Evolutionary conservation across 495 filamentous ascomycete species (phyloP), one percentile per base, ranked within the genome.

Genomic region (Parathielavia hyrcaniae): DNA sequence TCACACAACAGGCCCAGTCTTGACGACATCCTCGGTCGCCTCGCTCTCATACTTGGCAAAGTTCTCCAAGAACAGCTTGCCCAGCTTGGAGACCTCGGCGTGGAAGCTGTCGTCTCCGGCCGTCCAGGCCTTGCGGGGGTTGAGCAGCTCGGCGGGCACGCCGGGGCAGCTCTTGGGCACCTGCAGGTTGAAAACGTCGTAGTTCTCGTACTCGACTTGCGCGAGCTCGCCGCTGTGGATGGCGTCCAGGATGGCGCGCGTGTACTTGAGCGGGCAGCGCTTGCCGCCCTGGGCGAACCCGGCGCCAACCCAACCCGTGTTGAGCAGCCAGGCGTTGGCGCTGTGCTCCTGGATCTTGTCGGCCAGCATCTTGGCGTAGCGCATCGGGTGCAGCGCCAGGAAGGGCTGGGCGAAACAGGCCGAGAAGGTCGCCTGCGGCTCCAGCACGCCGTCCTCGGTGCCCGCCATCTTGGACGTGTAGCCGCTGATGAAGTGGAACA

Each of bases 381-480:
- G 87, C 95, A 98, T 98, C 61, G 93, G 93, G 82, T 97, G 95
- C 47, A 98, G 86, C 48, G 93, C 93, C 64, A 98, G 80, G 90
- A 98, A 98, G 58, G 93, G 93, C 77, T 98, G 93, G 48, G 95
- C 93, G 77, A 98, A 98, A 86, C 93, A 98, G 32, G 92, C 95
- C 17, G 91, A 96, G 87, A 98, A 98, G 66, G 93, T 98, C 4
- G 93, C 93, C 77, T 96, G 88, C 63, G 93, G 93, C 79, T 98
- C 93, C 16, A 88, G 89, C 53, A 98, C 83, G 72, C 93, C 93
- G 53, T 97, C 88, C 77, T 98, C 93, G 47, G 93, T 98, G 68
- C 93, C 93, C 60, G 92, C 95, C 95, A 98, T 97, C 86, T 98
- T 98, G 67, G 95, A 97, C 55, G 93, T 98, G 81, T 98, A 98